These are phyloP conservation scores for Xerocomus brunneocitrinus DNA, from an alignment of 768 basidiomycete genomes.

Conservation along the genomic window DNA sequence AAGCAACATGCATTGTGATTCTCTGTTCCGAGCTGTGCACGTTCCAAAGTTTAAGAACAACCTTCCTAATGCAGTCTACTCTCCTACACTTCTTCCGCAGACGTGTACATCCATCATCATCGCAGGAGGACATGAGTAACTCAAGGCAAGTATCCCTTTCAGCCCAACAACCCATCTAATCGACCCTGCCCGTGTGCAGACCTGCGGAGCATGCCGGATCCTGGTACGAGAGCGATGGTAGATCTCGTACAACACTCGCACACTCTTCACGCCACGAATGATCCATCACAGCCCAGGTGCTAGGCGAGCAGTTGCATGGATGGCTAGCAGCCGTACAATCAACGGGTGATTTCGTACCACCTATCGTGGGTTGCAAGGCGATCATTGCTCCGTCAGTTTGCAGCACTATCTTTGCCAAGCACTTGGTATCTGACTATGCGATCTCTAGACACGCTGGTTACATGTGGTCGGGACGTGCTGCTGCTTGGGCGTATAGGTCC, in stretches of 20 bases:
- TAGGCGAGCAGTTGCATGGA: conserved; percentile 55
- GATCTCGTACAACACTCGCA: conserved; percentile 14
- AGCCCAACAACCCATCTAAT: not conserved
- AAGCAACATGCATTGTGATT: too few relatives aligned
- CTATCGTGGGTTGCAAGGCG: conserved; percentile 72
- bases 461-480: conserved; percentile 87
- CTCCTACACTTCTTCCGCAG: conserved; percentile 15
- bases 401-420: not conserved
- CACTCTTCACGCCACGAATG: conserved; percentile 12
- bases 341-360: conserved; percentile 50
- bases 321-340: conserved; percentile 62
- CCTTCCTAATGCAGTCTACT: conserved; percentile 26
- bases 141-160: conserved; percentile 23
- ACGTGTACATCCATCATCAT: conserved; percentile 10
- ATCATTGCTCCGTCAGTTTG: conserved; percentile 87
- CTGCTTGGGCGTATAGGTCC: conserved; percentile 94
- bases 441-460: conserved; percentile 86
- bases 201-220: conserved; percentile 80
- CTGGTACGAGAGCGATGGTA: conserved; percentile 82
- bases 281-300: conserved; percentile 43
- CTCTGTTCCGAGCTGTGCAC: too few relatives aligned
- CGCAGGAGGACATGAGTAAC: conserved; percentile 18
- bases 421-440: conserved; percentile 5
- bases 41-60: not conserved
- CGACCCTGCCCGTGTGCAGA: conserved; percentile 28